phyloP scores from a whole-genome alignment of 768 basidiomycete species.

The Leucocoprinus leucothites region DNA sequence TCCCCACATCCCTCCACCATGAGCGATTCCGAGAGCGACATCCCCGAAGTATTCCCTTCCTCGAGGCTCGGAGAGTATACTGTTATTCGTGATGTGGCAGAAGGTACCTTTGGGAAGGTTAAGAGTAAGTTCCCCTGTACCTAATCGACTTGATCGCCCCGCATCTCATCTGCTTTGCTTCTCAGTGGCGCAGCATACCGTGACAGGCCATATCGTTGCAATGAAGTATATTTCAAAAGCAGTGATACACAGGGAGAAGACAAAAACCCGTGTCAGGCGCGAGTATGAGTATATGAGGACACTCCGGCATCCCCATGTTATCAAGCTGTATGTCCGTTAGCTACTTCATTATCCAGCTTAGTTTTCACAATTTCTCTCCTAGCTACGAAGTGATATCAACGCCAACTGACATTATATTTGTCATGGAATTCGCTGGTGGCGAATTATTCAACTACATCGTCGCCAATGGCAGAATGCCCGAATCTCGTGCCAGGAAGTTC shows the following conservation, averaged over 20 bases:
- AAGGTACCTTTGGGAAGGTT: conserved; percentile 98
- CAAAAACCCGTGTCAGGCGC: conserved; percentile 86
- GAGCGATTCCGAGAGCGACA: conserved; percentile 22
- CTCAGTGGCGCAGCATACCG: conserved; percentile 87
- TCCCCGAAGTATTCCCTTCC: conserved; percentile 40
- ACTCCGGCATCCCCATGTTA: conserved; percentile 93
- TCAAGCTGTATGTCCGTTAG: conserved; percentile 74
- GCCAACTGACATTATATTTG: conserved; percentile 95
- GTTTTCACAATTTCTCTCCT: conserved; percentile 4
- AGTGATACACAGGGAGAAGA: conserved; percentile 88
- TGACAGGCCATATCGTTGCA: conserved; percentile 94
- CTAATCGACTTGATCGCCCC: conserved; percentile 8
- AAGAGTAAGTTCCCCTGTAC: conserved; percentile 73
- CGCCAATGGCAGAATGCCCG: conserved; percentile 86
- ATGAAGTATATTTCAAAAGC: conserved; percentile 98
- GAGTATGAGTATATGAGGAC: conserved; percentile 98
- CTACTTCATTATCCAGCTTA: conserved; percentile 2
- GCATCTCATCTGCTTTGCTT: conserved; percentile 14
- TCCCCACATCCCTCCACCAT: conserved; percentile 20
- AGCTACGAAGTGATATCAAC: conserved; percentile 92
- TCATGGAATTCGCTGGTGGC: conserved; percentile 93
- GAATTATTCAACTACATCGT: conserved; percentile 99
- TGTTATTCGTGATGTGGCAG: conserved; percentile 84
- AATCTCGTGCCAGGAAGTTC: conserved; percentile 84
- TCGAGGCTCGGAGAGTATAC: conserved; percentile 90